Evolutionary conservation across 331 rosid species (phyloP).

Genomic region (Ulmus americana): DNA sequence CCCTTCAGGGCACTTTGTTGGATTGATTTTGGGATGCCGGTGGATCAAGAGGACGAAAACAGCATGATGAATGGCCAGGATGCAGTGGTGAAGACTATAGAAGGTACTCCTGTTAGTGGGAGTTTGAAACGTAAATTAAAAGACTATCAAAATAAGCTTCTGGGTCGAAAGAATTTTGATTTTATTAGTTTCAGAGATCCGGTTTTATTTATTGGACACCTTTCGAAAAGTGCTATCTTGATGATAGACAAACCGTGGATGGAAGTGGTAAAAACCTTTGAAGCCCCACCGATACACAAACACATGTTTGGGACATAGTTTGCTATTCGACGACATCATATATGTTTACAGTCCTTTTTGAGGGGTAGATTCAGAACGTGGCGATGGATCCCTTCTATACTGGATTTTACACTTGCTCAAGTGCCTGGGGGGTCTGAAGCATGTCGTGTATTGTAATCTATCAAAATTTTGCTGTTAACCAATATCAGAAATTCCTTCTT

Average conservation of each 20-base stretch:
- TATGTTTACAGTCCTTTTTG: constrained; percentile 27
- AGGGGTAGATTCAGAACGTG: constrained; percentile 32
- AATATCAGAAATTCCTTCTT: constrained; percentile 16
- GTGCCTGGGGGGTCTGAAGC: constrained; percentile 17
- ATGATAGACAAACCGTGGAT: constrained; percentile 73
- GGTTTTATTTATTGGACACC: constrained; percentile 64
- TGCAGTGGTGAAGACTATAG: constrained; percentile 34
- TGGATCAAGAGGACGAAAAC: constrained; percentile 56
- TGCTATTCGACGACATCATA: constrained; percentile 12
- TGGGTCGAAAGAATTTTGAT: constrained; percentile 53
- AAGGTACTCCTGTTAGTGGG: constrained; percentile 40
- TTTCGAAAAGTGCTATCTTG: constrained; percentile 49
- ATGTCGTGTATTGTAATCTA: constrained; percentile 29
- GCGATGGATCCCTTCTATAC: constrained; percentile 34
- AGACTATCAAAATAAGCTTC: constrained; percentile 34
- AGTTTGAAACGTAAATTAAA: constrained; percentile 41
- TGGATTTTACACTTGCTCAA: constrained; percentile 7
- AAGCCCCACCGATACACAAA: constrained; percentile 78
- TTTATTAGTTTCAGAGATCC: constrained; percentile 48
- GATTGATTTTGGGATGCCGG: constrained; percentile 67
- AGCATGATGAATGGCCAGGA: constrained; percentile 43
- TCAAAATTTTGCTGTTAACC: constrained; percentile 22
- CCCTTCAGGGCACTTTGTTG: constrained; percentile 72
- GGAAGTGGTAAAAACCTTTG: constrained; percentile 65
- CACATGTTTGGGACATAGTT: constrained; percentile 70